These are phyloP conservation scores for Meyerozyma smithsonii DNA, from an alignment of 1,139 yeast species.

Conservation along the genomic window DNA sequence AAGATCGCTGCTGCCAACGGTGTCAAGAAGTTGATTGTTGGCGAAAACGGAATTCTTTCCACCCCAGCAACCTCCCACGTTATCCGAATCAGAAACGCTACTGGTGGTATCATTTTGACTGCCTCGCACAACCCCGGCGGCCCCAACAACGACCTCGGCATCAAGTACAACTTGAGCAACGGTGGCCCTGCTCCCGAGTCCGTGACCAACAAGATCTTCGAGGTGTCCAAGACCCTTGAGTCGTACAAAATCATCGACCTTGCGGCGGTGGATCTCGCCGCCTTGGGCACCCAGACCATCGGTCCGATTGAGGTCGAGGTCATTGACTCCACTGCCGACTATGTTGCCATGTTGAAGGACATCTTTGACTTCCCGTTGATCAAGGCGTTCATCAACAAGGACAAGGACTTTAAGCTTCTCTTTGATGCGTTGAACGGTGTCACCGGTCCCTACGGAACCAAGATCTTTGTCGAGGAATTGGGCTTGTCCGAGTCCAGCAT, in stretches of 20 bases:
- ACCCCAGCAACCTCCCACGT: conserved; percentile 96
- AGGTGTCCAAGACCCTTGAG: conserved; percentile 54
- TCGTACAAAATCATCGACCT: conserved; percentile 56
- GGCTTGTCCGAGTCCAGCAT: conserved; percentile 67
- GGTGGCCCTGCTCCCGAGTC: conserved; percentile 99
- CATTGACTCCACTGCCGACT: conserved; percentile 76
- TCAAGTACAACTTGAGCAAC: conserved; percentile 88
- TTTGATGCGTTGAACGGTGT: conserved; percentile 94
- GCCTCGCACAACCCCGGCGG: conserved; percentile 99
- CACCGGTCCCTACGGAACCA: conserved; percentile 93
- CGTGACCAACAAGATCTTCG: conserved; percentile 84
- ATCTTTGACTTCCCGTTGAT: conserved; percentile 88
- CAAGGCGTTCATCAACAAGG: conserved; percentile 55
- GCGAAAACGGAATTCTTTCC: conserved; percentile 81
- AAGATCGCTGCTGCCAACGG: conserved; percentile 89
- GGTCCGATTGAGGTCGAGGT: conserved; percentile 59
- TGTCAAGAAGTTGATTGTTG: conserved; percentile 77
- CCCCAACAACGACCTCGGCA: conserved; percentile 87
- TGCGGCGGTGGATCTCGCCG: conserved; percentile 56
- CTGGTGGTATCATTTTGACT: conserved; percentile 94
- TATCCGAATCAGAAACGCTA: conserved; percentile 70
- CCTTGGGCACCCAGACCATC: conserved; percentile 51
- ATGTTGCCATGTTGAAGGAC: conserved; percentile 71
- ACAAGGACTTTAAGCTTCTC: conserved; percentile 59
- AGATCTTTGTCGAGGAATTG: conserved; percentile 78